Evolutionary conservation across 306 rosid genomes (phyloP), one percentile per base, ranked within the genome.

Genomic region (Arachis hypogaea): DNA sequence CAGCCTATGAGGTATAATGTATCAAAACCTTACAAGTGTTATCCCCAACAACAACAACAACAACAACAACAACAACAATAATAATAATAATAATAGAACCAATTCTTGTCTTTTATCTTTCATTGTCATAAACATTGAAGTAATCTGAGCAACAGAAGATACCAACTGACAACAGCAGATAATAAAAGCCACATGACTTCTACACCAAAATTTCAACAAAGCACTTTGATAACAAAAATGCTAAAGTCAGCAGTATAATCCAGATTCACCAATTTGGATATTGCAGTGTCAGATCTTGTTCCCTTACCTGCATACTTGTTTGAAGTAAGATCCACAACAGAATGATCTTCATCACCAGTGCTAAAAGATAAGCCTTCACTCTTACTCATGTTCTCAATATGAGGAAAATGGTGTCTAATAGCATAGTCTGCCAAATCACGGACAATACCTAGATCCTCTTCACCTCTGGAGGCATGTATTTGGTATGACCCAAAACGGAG

Each of bases 401-500:
- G 99, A 78, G 93, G 97, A 86, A 92, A 95, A 83, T 95, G 96
- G 81, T 87, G 90, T 59, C 46, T 88, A 58, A 92, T 92, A 75
- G 90, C 90, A 75, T 95, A 95, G 87, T 95, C 98, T 47, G 99
- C 96, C 63, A 95, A 84, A 75, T 77, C 68, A 73, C 88, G 86
- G 73, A 95, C 97, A 81, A 95, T 78, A 30, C 75, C 85, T 61
- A 86, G 86, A 81, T 88, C 98, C 79, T 89, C 89, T 38, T 92
- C 81, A 65, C 88, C 93, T 85, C 99, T 87, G 71, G 85, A 84
- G 77, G 97, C 88, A 63, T 95, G 99, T 71, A 90, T 80, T 86
- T 95, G 99, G 82, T 80, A 90, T 54, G 99, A 95, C n/a, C 99
- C 99, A 79, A 95, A 95, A 22, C 99, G 96, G 69, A 95, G 72